Percentiles rank a stretch among this genome's conserved stretches.
Evolutionary conservation across 371 early-diverging fungal species (phyloP).

Genomic region (Syncephalastrum sp.): DNA sequence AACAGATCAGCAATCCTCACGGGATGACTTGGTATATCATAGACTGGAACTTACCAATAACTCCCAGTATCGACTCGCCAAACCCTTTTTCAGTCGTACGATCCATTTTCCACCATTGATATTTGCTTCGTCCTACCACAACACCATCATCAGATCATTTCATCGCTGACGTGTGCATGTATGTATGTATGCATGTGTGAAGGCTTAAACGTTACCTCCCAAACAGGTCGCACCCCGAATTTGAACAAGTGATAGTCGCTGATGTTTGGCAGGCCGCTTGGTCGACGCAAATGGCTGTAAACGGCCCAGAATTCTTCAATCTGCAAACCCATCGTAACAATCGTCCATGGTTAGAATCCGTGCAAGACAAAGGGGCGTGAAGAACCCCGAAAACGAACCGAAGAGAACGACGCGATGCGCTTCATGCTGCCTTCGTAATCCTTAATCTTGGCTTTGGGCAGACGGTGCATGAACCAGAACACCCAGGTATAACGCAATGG

Average conservation of each 20-base stretch:
- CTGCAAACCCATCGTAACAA: conserved; percentile 30
- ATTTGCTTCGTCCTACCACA: conserved; percentile 74
- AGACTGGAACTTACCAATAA: conserved; percentile 53
- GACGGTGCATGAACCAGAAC: conserved; percentile 91
- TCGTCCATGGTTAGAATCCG: no score
- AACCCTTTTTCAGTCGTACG: conserved; percentile 91
- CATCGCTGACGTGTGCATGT: no score
- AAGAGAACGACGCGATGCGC: conserved; percentile 78
- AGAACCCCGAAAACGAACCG: conserved; percentile 44
- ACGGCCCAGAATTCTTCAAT: conserved; percentile 94
- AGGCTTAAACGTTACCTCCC: conserved; percentile 73
- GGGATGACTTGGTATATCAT: no score
- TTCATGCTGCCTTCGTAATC: conserved; percentile 90
- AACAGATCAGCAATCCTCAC: no score
- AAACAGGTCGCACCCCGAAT: conserved; percentile 93
- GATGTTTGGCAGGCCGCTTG: conserved; percentile 84
- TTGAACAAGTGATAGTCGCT: conserved; percentile 96
- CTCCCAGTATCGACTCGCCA: conserved; percentile 95
- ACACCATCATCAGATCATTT: no score
- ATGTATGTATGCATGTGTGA: no score
- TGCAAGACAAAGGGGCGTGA: no score
- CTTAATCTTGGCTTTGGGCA: conserved; percentile 81
- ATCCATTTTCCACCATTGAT: conserved; percentile 98
- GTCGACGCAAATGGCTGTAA: conserved; percentile 83
- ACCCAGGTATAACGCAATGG: conserved; percentile 72